Evolutionary conservation across 2,329 filamentous ascomycete species (phyloP).

Genomic region (Arthrocladium fulminans): DNA sequence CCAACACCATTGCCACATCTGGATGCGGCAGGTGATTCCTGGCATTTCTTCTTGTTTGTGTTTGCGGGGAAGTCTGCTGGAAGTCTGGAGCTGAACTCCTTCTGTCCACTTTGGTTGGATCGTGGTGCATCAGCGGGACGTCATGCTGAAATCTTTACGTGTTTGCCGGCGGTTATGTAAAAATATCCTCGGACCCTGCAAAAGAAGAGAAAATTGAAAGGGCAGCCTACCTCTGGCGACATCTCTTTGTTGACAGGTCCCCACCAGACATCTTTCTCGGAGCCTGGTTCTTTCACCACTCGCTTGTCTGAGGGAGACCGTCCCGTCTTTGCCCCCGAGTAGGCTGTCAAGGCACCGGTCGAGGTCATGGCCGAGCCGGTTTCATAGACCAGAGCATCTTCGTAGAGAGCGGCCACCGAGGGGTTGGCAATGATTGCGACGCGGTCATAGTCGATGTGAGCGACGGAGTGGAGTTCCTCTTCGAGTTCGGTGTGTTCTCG

Average conservation of each 20-base stretch:
- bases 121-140: background rate
- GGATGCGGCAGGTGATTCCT: background rate
- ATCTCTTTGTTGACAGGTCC: constrained; percentile 99
- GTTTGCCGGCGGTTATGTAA: background rate
- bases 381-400: constrained; percentile 96
- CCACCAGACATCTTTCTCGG: constrained; percentile 95
- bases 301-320: constrained; percentile 96
- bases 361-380: constrained; percentile 96
- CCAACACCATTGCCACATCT: background rate
- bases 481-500: constrained; percentile 92
- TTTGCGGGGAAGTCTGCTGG: constrained; percentile 3
- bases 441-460: constrained; percentile 98
- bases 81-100: background rate
- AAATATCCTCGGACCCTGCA: constrained; percentile 3
- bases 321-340: constrained; percentile 96
- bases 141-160: background rate
- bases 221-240: constrained; percentile 74
- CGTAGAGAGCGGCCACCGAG: constrained; percentile 89
- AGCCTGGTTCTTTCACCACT: constrained; percentile 83
- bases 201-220: background rate
- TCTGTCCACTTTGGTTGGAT: background rate
- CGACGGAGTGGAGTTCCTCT: constrained; percentile 93
- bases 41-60: background rate
- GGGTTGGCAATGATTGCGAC: constrained; percentile 96
- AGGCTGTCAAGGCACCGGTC: constrained; percentile 87